Evolutionary conservation across 306 rosid genomes (phyloP), one percentile per base, ranked within the genome.

Genomic region (Gastrolobium bilobum): DNA sequence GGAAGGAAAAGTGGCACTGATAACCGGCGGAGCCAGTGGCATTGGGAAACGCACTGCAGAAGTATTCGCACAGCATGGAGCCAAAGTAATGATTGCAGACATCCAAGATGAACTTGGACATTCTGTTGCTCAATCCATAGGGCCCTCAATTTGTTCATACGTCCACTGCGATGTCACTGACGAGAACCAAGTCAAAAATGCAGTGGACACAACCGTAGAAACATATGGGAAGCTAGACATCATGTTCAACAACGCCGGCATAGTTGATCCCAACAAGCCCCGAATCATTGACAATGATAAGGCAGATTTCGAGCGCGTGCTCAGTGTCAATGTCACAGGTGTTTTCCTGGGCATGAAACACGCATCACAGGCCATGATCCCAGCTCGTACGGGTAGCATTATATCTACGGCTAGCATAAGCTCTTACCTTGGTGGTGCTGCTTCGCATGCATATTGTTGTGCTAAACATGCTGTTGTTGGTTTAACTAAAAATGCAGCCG

Each of bases 21-120:
- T 94, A 73, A 94, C 97, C 0, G 98, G 97, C 13, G 98, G 97
- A 61, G 98, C 97, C 0, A 94, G 98, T 39, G 94, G 97, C 10
- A 90, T 94, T 0, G 97, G 98, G 0, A 85, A 88, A 70, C 79
- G 88, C 68, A 90, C 94, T 0, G 94, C 97, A 1, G 73, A 83
- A 66, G 72, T 89, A 11, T 94, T 92, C 3, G 88, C 58, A 0
- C 20, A 81, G 20, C 94, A 94, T 0, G 94, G 94, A 54, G 97
- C 98, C 33, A 76, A 87, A 46, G 88, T 92, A 1, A 81, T 89
- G 0, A 78, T 94, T 0, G 97, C 94, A 0, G 97, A 92, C 81
- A 68, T 94, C 76, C 97, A 94, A 88, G 97, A 92, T 34, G 90
- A 89, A 3, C 71, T 89, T 39, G 97, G 94, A 34, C 72, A 39